Evolutionary conservation across 1,284 basidiomycete genomes (phyloP).

Genomic region (Trichosporon asahii): DNA sequence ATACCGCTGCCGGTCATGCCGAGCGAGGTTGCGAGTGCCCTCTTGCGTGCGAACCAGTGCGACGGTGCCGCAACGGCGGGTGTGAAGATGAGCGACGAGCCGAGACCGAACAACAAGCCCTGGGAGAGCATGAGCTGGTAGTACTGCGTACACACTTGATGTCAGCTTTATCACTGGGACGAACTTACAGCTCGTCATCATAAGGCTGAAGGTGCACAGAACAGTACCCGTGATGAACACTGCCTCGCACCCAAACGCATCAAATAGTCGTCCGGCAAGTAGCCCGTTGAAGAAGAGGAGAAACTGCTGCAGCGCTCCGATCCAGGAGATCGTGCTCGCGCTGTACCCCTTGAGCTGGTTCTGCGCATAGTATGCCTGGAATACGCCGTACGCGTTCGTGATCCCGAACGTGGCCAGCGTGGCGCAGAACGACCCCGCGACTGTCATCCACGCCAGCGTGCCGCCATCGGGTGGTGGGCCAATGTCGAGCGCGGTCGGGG

Average conservation of each 20-base stretch:
- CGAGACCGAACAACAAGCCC: slow-evolving; percentile 30
- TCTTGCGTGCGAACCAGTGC: slow-evolving; percentile 54
- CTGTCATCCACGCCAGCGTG: slow-evolving; percentile 12
- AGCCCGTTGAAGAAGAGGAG: slow-evolving; percentile 14
- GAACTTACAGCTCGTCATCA: slow-evolving; percentile 33
- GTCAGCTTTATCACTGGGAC: not conserved
- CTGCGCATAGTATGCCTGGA: slow-evolving; percentile 34
- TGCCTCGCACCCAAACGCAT: slow-evolving; percentile 39
- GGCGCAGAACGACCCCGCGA: slow-evolving; percentile 11
- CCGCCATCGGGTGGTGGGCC: slow-evolving; percentile 14
- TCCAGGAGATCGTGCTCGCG: slow-evolving; percentile 9
- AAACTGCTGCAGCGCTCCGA: slow-evolving; percentile 14
- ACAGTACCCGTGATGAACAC: slow-evolving; percentile 54
- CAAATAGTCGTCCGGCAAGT: slow-evolving; percentile 20
- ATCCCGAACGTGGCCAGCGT: slow-evolving; percentile 12
- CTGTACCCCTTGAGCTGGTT: slow-evolving; percentile 14
- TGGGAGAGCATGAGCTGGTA: slow-evolving; percentile 55
- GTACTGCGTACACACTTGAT: slow-evolving; percentile 57
- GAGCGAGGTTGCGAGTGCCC: slow-evolving; percentile 38
- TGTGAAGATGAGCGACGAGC: slow-evolving; percentile 55
- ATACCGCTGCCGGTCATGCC: slow-evolving; percentile 34
- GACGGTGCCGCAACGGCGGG: slow-evolving; percentile 56
- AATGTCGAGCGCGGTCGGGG: not conserved
- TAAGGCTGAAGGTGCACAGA: slow-evolving; percentile 51
- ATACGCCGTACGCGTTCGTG: slow-evolving; percentile 33